Percentiles rank a stretch among this genome's conserved stretches.
phyloP scores from a whole-genome alignment of 768 basidiomycete genomes.

The Collybia sordida region DNA sequence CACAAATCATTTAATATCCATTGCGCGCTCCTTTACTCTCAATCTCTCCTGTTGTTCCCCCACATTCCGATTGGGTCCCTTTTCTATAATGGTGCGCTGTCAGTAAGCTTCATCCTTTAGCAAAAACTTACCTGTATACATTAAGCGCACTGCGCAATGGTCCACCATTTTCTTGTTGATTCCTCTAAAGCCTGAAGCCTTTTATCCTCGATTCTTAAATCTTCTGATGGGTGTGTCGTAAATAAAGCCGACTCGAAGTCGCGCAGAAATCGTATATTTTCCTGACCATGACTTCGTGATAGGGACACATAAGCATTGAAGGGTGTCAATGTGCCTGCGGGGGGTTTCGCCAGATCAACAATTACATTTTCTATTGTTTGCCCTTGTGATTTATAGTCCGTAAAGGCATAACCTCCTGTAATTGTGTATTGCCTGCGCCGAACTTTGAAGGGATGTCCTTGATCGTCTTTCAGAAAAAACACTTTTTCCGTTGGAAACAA shows the following conservation, averaged over 20 bases:
- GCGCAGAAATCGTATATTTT: slow-evolving; percentile 27
- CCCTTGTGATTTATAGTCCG: slow-evolving; percentile 39
- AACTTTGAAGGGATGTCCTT: slow-evolving; percentile 9
- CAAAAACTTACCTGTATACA: too few relatives aligned
- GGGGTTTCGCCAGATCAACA: slow-evolving; percentile 32
- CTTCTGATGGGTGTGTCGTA: slow-evolving; percentile 15
- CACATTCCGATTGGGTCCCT: too few relatives aligned
- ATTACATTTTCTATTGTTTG: slow-evolving; percentile 33
- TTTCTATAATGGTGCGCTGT: too few relatives aligned
- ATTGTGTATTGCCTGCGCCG: slow-evolving; percentile 27
- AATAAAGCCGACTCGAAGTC: slow-evolving; percentile 27
- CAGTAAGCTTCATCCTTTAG: too few relatives aligned
- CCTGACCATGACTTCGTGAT: slow-evolving; percentile 27
- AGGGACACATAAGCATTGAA: slow-evolving; percentile 35
- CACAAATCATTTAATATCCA: too few relatives aligned
- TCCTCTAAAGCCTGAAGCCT: slow-evolving; percentile 1
- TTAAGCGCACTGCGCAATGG: too few relatives aligned
- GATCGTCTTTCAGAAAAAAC: not conserved
- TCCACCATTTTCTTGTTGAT: too few relatives aligned
- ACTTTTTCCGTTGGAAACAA: slow-evolving; percentile 12
- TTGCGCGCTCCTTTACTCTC: too few relatives aligned
- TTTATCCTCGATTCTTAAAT: slow-evolving; percentile 18
- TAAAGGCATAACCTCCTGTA: slow-evolving; percentile 37
- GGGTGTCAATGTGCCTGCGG: slow-evolving; percentile 17
- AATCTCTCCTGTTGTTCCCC: too few relatives aligned